These are phyloP conservation scores for Turritis glabra DNA, from an alignment of 345 rosid species.

Conservation along the genomic window DNA sequence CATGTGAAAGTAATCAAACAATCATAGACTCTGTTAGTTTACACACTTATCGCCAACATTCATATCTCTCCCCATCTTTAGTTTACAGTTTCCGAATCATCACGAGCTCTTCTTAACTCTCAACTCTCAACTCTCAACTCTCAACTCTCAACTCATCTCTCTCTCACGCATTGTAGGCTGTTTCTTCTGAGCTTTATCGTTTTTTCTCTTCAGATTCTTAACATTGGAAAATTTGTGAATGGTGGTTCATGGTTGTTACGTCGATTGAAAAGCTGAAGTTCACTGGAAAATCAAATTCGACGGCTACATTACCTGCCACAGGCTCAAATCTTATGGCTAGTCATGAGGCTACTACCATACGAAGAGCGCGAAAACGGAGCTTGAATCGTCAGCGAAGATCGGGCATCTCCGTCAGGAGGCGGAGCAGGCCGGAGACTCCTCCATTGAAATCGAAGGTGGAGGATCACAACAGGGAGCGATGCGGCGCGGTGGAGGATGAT, in stretches of 20 bases:
- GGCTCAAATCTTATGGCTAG: slow-evolving; percentile 48
- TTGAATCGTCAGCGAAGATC: slow-evolving; percentile 47
- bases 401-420: slow-evolving; percentile 42
- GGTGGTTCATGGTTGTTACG: background rate
- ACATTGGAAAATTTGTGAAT: background rate
- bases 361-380: slow-evolving; percentile 44
- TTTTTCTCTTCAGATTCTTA: background rate
- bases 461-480: slow-evolving; percentile 38
- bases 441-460: slow-evolving; percentile 60
- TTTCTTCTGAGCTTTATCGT: background rate
- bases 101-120: slow-evolving; percentile 24
- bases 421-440: slow-evolving; percentile 68
- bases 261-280: slow-evolving; percentile 52
- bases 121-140: background rate
- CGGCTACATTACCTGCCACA: slow-evolving; percentile 42
- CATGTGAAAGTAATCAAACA: slow-evolving; percentile 6
- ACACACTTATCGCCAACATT: slow-evolving; percentile 4
- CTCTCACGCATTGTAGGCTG: background rate
- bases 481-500: slow-evolving; percentile 36
- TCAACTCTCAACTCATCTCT: background rate
- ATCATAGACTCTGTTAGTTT: too few species aligned
- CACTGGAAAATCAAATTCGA: slow-evolving; percentile 46
- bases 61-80: background rate
- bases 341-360: background rate
- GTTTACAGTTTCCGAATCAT: slow-evolving; percentile 19